These are phyloP conservation scores for Colletotrichum lupini DNA, from an alignment of 2,329 filamentous ascomycete genomes.

Conservation along the genomic window DNA sequence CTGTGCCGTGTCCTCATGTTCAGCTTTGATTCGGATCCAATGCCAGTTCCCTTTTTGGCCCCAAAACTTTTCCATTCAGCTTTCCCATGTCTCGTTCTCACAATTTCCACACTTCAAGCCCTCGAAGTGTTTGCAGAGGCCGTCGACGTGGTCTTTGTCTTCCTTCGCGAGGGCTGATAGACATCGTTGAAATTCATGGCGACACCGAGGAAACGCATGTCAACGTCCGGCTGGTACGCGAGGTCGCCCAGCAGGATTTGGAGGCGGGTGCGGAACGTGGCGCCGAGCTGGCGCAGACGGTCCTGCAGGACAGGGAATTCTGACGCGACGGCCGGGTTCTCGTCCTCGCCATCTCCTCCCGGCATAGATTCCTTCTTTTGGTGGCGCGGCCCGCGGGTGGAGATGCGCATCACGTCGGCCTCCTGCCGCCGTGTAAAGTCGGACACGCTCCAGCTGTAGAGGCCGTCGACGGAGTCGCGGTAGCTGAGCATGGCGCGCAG, in stretches of 20 bases:
- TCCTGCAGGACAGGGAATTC: conserved; percentile 80
- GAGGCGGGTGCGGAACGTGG: conserved; percentile 81
- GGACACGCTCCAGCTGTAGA: conserved; percentile 94
- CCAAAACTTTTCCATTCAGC: background rate
- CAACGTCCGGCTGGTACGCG: conserved; percentile 91
- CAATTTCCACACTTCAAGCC: background rate
- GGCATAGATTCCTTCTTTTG: conserved; percentile 32
- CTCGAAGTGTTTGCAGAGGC: conserved; percentile 31
- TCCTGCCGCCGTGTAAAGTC: conserved; percentile 96
- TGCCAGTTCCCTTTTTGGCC: background rate
- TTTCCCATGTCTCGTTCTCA: background rate
- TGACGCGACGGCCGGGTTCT: conserved; percentile 56
- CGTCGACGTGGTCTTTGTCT: conserved; percentile 55
- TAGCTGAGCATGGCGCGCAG: conserved; percentile 94
- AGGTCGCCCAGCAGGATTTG: conserved; percentile 89
- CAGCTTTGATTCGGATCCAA: background rate
- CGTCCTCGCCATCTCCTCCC: conserved; percentile 38
- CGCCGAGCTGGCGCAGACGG: conserved; percentile 77
- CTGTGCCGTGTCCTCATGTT: background rate
- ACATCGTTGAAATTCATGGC: conserved; percentile 99
- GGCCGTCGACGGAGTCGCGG: conserved; percentile 90
- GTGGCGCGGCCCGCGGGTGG: conserved; percentile 57
- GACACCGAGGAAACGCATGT: conserved; percentile 94
- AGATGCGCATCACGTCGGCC: conserved; percentile 75
- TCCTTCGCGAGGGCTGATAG: conserved; percentile 81